Conservation (phyloP, 345 rosid species). For the Syzygium grande region DNA sequence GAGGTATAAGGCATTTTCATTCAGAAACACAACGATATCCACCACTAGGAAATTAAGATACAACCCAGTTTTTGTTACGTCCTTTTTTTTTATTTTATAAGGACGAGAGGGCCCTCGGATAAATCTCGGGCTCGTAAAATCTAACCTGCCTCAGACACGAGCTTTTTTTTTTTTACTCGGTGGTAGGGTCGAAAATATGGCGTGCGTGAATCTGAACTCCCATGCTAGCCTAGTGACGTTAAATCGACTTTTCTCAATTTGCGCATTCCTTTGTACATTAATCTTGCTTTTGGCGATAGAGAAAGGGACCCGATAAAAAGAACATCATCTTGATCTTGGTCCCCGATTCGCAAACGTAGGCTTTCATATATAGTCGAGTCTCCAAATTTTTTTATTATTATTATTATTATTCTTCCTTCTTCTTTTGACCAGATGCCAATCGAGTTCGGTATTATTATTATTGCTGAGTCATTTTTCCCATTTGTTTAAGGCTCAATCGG, state of each 20-base stretch:
- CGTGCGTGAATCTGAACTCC: too few relatives aligned
- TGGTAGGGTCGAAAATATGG: too few relatives aligned
- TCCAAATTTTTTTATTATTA: neutral
- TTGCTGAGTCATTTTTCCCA: neutral
- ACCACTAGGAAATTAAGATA: too few relatives aligned
- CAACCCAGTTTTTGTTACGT: too few relatives aligned
- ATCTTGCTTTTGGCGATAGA: neutral
- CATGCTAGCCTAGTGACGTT: too few relatives aligned
- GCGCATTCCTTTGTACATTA: neutral
- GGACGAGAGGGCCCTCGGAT: too few relatives aligned
- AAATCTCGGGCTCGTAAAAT: too few relatives aligned
- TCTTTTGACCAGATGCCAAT: neutral
- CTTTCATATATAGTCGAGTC: neutral
- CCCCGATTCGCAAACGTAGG: neutral
- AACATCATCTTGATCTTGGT: too few relatives aligned
- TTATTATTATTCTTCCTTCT: neutral
- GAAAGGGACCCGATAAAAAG: neutral
- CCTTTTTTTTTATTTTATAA: too few relatives aligned
- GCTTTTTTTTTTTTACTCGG: too few relatives aligned
- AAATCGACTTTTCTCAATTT: too few relatives aligned
- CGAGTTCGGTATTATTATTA: neutral
- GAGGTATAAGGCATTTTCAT: neutral
- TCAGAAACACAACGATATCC: fast-evolving
- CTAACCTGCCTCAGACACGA: too few relatives aligned
- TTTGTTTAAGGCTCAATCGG: neutral